phyloP scores from a whole-genome alignment of 2,329 filamentous ascomycete species.

The Dactylellina sp. region DNA sequence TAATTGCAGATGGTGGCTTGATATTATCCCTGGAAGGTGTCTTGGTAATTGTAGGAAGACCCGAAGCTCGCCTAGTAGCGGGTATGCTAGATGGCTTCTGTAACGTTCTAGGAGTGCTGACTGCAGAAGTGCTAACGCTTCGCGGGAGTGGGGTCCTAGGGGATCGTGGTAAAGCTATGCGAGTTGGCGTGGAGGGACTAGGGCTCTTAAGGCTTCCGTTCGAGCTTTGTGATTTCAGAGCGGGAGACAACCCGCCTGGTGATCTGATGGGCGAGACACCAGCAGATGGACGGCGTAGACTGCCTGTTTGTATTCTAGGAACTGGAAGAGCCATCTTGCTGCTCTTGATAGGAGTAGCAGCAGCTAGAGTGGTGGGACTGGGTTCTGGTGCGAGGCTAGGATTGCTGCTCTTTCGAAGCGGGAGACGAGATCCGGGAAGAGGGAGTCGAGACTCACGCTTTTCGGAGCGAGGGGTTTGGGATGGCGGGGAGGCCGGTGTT shows the following conservation, averaged over 20 bases:
- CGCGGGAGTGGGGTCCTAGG: slow-evolving; percentile 17
- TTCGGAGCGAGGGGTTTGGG: slow-evolving; percentile 17
- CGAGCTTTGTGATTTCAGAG: slow-evolving; percentile 41
- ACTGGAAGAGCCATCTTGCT: slow-evolving; percentile 21
- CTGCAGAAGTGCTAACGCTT: slow-evolving; percentile 21
- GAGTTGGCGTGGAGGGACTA: slow-evolving; percentile 23
- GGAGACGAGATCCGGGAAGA: slow-evolving; percentile 39
- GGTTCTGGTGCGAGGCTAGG: slow-evolving; percentile 1
- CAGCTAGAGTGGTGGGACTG: background rate
- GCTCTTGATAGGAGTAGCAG: slow-evolving; percentile 6
- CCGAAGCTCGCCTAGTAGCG: slow-evolving; percentile 19
- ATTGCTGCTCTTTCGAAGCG: slow-evolving; percentile 43
- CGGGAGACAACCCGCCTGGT: slow-evolving; percentile 19
- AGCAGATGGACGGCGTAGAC: slow-evolving; percentile 32
- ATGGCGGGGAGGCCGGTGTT: slow-evolving; percentile 13
- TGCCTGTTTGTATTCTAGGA: slow-evolving; percentile 17
- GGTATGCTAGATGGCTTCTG: slow-evolving; percentile 13
- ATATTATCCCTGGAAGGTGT: slow-evolving; percentile 31
- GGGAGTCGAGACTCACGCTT: slow-evolving; percentile 46
- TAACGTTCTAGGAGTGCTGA: slow-evolving; percentile 16
- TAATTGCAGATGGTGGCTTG: slow-evolving; percentile 9
- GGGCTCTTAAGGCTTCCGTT: slow-evolving; percentile 32
- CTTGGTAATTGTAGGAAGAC: slow-evolving; percentile 37
- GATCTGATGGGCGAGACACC: slow-evolving; percentile 32
- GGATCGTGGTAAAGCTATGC: slow-evolving; percentile 35